These are phyloP conservation scores for Pleoardoris graminearum DNA, from an alignment of 2,329 filamentous ascomycete species.

Conservation along the genomic window DNA sequence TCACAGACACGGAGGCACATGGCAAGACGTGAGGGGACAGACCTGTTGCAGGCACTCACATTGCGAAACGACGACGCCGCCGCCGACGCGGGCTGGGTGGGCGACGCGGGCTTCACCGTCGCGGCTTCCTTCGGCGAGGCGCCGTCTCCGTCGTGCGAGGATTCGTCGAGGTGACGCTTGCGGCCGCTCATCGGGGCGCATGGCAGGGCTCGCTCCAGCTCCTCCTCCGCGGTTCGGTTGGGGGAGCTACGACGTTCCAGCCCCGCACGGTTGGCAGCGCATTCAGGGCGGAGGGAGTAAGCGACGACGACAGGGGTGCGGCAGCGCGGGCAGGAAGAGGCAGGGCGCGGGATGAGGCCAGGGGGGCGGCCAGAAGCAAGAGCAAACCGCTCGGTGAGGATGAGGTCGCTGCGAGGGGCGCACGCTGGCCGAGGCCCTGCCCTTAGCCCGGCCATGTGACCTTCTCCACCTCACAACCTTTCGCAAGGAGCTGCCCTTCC, in stretches of 20 bases:
- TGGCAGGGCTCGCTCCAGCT: slow-evolving; percentile 25
- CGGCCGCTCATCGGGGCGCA: slow-evolving; percentile 46
- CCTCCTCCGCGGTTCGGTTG: slow-evolving; percentile 6
- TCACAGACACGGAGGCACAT: not conserved
- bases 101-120: slow-evolving; percentile 36
- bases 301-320: slow-evolving; percentile 13
- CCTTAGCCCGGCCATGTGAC: not conserved
- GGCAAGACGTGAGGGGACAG: not conserved
- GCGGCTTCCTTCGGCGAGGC: slow-evolving; percentile 31
- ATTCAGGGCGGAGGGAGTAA: slow-evolving; percentile 14
- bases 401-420: not conserved
- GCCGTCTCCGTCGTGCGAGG: slow-evolving; percentile 38
- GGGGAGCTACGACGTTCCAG: slow-evolving; percentile 20
- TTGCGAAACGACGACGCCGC: slow-evolving; percentile 48
- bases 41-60: slow-evolving; percentile 86
- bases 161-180: slow-evolving; percentile 46
- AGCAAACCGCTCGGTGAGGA: slow-evolving; percentile 5
- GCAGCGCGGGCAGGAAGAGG: slow-evolving; percentile 8
- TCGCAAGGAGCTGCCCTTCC: not conserved
- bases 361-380: slow-evolving; percentile 23
- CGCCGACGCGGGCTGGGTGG: slow-evolving; percentile 25
- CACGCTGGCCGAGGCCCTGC: not conserved
- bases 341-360: slow-evolving; percentile 17
- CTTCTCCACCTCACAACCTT: not conserved
- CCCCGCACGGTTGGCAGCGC: slow-evolving; percentile 14